Percentiles rank a stretch among this genome's conserved stretches.
Conservation (phyloP, 768 basidiomycete species). For the Mycena amicta region DNA sequence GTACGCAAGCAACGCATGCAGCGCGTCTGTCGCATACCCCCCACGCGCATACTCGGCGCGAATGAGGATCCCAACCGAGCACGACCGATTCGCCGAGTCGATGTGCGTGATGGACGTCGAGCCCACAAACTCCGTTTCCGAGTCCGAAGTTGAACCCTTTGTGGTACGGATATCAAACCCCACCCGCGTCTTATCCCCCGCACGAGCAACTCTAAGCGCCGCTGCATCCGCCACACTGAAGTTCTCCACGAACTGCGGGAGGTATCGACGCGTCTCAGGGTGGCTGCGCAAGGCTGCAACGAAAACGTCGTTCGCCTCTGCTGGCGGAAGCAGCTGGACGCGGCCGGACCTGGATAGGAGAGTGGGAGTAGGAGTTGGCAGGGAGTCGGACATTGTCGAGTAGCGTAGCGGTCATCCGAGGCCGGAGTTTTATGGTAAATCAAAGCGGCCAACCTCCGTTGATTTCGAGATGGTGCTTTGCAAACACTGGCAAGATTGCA, state of each 20-base stretch:
- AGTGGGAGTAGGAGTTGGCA: not conserved
- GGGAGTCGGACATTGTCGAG: not conserved
- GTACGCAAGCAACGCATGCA: constrained; percentile 44
- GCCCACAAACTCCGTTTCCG: constrained; percentile 36
- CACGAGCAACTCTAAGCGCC: constrained; percentile 37
- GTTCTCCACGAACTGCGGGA: constrained; percentile 42
- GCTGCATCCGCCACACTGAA: constrained; percentile 40
- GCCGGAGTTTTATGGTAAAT: no score
- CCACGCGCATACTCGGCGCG: constrained; percentile 39
- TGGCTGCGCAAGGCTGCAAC: constrained; percentile 41
- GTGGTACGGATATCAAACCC: constrained; percentile 40
- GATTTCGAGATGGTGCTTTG: not conserved
- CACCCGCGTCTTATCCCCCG: constrained; percentile 33
- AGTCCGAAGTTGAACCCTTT: no score
- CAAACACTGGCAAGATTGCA: no score
- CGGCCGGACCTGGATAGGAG: constrained; percentile 27
- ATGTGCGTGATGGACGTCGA: constrained; percentile 41
- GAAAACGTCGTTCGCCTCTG: constrained; percentile 36
- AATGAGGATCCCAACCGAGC: constrained; percentile 47
- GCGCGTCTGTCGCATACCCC: constrained; percentile 46
- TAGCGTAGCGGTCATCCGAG: not conserved
- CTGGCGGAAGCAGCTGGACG: constrained; percentile 38
- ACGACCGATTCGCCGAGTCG: constrained; percentile 34
- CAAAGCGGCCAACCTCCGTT: not conserved
- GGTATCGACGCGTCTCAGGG: constrained; percentile 39